A percentile compares a stretch with the other conserved stretches of the same genome.
phyloP scores from a whole-genome alignment of 805 yeast species.

The Lachancea meyersii region DNA sequence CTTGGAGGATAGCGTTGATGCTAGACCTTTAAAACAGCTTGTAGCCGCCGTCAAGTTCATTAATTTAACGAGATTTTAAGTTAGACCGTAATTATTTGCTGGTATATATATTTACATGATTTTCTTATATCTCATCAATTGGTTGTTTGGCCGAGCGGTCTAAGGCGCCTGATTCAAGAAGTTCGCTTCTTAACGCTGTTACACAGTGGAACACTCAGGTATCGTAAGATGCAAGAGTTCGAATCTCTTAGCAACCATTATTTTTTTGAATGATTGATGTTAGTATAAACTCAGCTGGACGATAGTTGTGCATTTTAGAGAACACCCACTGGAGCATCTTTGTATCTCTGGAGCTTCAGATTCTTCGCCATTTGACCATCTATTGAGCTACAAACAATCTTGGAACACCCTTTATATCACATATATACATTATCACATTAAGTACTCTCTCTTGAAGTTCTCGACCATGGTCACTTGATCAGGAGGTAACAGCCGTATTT shows the following conservation, averaged over 20 bases:
- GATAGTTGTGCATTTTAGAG: too few relatives aligned
- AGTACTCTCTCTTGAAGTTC: conserved; percentile 9
- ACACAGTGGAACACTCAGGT: conserved; percentile 26
- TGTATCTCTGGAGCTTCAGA: too few relatives aligned
- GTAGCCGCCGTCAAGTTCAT: too few relatives aligned
- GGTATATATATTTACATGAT: neutral
- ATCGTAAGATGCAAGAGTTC: conserved; percentile 34
- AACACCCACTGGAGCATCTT: too few relatives aligned
- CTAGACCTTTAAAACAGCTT: too few relatives aligned
- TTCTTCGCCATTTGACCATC: too few relatives aligned
- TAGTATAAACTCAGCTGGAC: too few relatives aligned
- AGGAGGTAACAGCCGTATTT: conserved; percentile 8
- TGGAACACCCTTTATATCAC: neutral
- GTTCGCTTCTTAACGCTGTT: conserved; percentile 12
- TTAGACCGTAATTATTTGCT: too few relatives aligned
- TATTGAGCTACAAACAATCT: too few relatives aligned
- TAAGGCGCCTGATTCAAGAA: conserved; percentile 34
- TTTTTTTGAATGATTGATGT: conserved; percentile 14
- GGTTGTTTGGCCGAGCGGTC: conserved; percentile 36
- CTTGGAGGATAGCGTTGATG: too few relatives aligned
- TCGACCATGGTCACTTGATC: conserved; percentile 10
- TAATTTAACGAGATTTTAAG: too few relatives aligned
- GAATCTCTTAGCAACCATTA: conserved; percentile 33
- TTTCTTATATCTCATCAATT: neutral
- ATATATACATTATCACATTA: conserved; percentile 1